phyloP scores from a whole-genome alignment of 768 basidiomycete genomes.

The Podaxis sp. region DNA sequence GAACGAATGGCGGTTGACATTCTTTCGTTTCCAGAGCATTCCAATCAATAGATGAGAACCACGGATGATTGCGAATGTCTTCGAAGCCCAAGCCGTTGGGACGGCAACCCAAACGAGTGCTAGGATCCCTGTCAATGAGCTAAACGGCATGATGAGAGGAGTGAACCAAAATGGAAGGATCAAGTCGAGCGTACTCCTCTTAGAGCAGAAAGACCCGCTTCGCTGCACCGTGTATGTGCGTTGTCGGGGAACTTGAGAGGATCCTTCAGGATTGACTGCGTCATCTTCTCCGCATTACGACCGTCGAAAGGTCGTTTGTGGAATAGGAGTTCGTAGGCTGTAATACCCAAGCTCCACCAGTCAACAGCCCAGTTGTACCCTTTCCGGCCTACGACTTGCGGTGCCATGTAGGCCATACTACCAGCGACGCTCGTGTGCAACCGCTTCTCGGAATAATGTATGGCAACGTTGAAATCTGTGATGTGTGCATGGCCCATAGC shows the following conservation, averaged over 20 bases:
- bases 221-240: slow-evolving; percentile 56
- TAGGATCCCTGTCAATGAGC: slow-evolving; percentile 84
- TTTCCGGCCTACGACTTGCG: slow-evolving; percentile 87
- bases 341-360: slow-evolving; percentile 95
- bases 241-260: slow-evolving; percentile 75
- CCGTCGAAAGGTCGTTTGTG: slow-evolving; percentile 86
- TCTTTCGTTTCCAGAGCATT: slow-evolving; percentile 67
- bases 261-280: slow-evolving; percentile 81
- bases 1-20: slow-evolving; percentile 79
- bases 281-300: slow-evolving; percentile 85
- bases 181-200: slow-evolving; percentile 50
- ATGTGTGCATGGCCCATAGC: slow-evolving; percentile 93
- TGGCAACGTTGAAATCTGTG: slow-evolving; percentile 99
- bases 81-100: slow-evolving; percentile 67
- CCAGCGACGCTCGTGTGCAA: slow-evolving; percentile 93
- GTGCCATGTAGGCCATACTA: slow-evolving; percentile 99
- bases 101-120: slow-evolving; percentile 77
- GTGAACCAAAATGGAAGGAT: slow-evolving; percentile 11
- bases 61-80: slow-evolving; percentile 79
- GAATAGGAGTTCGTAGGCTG: slow-evolving; percentile 88
- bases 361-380: slow-evolving; percentile 94
- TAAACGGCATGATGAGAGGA: slow-evolving; percentile 30
- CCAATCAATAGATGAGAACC: slow-evolving; percentile 88
- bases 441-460: slow-evolving; percentile 90
- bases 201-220: slow-evolving; percentile 64